Evolutionary conservation across 2,329 filamentous ascomycete species (phyloP).

Genomic region (Xylaria sp.): DNA sequence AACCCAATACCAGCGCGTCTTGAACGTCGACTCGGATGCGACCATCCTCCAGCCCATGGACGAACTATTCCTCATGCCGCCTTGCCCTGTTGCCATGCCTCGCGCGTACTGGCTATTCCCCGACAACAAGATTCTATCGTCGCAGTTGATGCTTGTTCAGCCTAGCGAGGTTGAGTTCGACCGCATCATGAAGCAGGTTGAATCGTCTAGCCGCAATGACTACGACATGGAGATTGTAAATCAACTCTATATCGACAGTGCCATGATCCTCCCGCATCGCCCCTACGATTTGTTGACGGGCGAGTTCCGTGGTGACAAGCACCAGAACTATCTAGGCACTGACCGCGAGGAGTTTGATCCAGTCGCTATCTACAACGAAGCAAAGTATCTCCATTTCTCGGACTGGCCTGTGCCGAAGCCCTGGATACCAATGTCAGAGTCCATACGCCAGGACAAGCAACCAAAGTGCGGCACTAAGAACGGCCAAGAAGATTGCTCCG

Average conservation of each 20-base stretch:
- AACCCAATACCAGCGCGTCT: constrained; percentile 64
- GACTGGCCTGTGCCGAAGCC: constrained; percentile 77
- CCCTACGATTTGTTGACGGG: constrained; percentile 70
- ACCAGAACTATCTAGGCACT: constrained; percentile 55
- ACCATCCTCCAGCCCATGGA: constrained; percentile 73
- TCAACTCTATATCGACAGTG: constrained; percentile 66
- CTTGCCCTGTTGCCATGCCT: constrained; percentile 72
- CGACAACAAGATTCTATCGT: constrained; percentile 64
- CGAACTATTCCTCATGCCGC: constrained; percentile 75
- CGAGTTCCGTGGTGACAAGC: constrained; percentile 68
- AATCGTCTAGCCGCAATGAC: constrained; percentile 50
- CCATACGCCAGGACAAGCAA: constrained; percentile 45
- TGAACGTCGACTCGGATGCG: constrained; percentile 71
- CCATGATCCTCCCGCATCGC: constrained; percentile 72
- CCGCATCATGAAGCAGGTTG: constrained; percentile 52
- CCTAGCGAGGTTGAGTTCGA: constrained; percentile 65
- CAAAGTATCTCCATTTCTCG: constrained; percentile 76
- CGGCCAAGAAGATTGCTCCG: constrained; percentile 49
- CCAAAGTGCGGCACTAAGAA: constrained; percentile 49
- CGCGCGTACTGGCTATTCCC: constrained; percentile 76
- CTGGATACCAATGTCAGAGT: constrained; percentile 52
- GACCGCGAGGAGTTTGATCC: constrained; percentile 68
- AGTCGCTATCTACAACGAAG: constrained; percentile 62
- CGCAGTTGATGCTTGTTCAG: constrained; percentile 70
- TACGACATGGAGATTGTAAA: constrained; percentile 78